These are phyloP conservation scores for Penicillium psychrofluorescens DNA, from an alignment of 495 filamentous ascomycete species.

Conservation along the genomic window DNA sequence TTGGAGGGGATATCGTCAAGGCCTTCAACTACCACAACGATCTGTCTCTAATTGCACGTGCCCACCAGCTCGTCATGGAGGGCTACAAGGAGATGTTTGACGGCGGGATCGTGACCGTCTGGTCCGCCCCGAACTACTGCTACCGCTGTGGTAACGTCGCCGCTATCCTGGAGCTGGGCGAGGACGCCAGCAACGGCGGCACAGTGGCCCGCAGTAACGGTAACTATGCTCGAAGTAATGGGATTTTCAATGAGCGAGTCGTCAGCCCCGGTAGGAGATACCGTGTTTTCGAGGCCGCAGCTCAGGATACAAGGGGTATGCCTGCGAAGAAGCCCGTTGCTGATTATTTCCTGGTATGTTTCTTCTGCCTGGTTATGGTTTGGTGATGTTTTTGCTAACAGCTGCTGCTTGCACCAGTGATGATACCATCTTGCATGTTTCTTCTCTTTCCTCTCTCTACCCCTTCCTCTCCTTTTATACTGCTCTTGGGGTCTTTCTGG, in stretches of 20 bases:
- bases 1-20: slow-evolving; percentile 93
- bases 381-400: neutral
- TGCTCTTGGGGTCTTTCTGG: slow-evolving; percentile 6
- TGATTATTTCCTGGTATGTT: slow-evolving; percentile 80
- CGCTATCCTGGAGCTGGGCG: slow-evolving; percentile 85
- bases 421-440: slow-evolving; percentile 17
- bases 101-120: slow-evolving; percentile 87
- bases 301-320: slow-evolving; percentile 95
- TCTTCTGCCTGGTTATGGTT: neutral
- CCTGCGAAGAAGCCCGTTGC: slow-evolving; percentile 97
- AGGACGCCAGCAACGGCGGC: slow-evolving; percentile 72
- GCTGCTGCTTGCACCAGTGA: slow-evolving; percentile 7
- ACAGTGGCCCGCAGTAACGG: slow-evolving; percentile 74
- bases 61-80: slow-evolving; percentile 98
- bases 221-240: slow-evolving; percentile 57
- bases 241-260: slow-evolving; percentile 36
- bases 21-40: slow-evolving; percentile 92
- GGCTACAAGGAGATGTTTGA: slow-evolving; percentile 99
- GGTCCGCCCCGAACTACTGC: slow-evolving; percentile 97
- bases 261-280: slow-evolving; percentile 83
- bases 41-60: slow-evolving; percentile 82
- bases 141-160: slow-evolving; percentile 97
- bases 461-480: slow-evolving; percentile 6
- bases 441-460: neutral
- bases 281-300: slow-evolving; percentile 92